A percentile compares a stretch with the other conserved stretches of the same genome.
Evolutionary conservation across 2,329 filamentous ascomycete species (phyloP).

Genomic region (Colletotrichum salicis): DNA sequence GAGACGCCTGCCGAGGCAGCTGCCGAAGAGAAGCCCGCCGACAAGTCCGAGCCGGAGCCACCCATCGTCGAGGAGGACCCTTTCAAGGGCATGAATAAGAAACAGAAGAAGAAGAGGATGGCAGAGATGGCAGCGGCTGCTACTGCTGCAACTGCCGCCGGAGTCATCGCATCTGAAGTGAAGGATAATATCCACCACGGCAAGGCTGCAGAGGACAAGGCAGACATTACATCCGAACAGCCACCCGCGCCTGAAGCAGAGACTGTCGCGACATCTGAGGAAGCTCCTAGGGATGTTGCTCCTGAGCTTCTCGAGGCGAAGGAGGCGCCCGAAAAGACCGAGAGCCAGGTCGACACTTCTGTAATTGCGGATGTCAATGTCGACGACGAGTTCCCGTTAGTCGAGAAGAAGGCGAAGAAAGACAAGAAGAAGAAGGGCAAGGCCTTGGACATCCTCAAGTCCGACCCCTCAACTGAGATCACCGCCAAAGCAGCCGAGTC

Average conservation of each 20-base stretch:
- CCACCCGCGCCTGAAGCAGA: neutral
- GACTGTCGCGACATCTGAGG: neutral
- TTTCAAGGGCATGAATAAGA: slow-evolving; percentile 12
- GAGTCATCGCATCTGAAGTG: neutral
- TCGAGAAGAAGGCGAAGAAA: slow-evolving; percentile 36
- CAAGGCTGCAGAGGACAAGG: neutral
- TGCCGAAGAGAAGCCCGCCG: slow-evolving; percentile 28
- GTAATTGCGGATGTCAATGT: slow-evolving; percentile 16
- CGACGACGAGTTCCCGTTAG: slow-evolving; percentile 35
- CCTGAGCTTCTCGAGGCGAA: neutral
- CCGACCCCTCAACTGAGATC: neutral
- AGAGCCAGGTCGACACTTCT: neutral
- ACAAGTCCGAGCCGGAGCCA: neutral
- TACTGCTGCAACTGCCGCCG: neutral
- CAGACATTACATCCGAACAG: neutral
- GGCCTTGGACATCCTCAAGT: slow-evolving; percentile 26
- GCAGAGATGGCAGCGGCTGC: slow-evolving; percentile 13
- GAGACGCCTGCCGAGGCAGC: neutral
- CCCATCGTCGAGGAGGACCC: neutral
- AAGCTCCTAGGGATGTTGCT: neutral
- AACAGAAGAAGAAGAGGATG: slow-evolving; percentile 34
- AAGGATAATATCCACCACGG: neutral
- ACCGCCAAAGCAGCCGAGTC: neutral
- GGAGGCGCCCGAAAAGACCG: slow-evolving; percentile 14
- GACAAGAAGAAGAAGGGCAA: slow-evolving; percentile 39